Conservation (phyloP, 2,329 filamentous ascomycete species). For the Parastagonospora avenae region DNA sequence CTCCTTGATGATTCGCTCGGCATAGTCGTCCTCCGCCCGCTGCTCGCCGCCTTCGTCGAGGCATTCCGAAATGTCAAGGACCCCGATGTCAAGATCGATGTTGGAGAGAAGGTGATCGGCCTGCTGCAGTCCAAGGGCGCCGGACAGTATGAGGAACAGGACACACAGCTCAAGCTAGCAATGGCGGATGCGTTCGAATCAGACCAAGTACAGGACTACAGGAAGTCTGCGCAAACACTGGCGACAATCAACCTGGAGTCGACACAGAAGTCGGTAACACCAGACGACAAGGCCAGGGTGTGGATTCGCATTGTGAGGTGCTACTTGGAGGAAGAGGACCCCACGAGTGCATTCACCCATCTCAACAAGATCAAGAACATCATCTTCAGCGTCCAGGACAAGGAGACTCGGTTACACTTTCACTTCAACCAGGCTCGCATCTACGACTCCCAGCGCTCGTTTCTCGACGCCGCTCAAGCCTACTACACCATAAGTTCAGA, state of each 20-base stretch:
- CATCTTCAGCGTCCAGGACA: slow-evolving; percentile 77
- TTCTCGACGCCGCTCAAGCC: slow-evolving; percentile 82
- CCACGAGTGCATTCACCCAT: slow-evolving; percentile 80
- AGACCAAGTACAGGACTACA: slow-evolving; percentile 73
- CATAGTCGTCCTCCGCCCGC: slow-evolving; percentile 74
- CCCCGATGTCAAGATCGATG: slow-evolving; percentile 72
- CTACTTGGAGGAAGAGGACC: slow-evolving; percentile 93
- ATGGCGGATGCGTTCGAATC: slow-evolving; percentile 81
- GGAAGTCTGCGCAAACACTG: slow-evolving; percentile 75
- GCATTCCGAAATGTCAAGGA: slow-evolving; percentile 66
- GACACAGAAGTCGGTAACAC: slow-evolving; percentile 81
- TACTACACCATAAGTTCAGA: slow-evolving; percentile 89
- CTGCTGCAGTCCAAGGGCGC: slow-evolving; percentile 69
- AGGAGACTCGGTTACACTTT: slow-evolving; percentile 80
- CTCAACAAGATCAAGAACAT: slow-evolving; percentile 96
- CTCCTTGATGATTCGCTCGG: slow-evolving; percentile 73
- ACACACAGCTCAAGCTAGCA: slow-evolving; percentile 76
- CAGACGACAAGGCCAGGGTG: slow-evolving; percentile 79
- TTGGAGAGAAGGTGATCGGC: slow-evolving; percentile 74
- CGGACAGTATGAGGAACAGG: slow-evolving; percentile 80
- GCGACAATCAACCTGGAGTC: slow-evolving; percentile 86
- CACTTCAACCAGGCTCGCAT: slow-evolving; percentile 91
- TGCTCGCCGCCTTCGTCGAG: slow-evolving; percentile 70
- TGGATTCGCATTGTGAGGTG: slow-evolving; percentile 96
- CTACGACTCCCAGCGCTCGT: slow-evolving; percentile 85